Evolutionary conservation across 768 basidiomycete genomes (phyloP), one percentile per base, ranked within the genome.

Genomic region (Trametes meyenii): DNA sequence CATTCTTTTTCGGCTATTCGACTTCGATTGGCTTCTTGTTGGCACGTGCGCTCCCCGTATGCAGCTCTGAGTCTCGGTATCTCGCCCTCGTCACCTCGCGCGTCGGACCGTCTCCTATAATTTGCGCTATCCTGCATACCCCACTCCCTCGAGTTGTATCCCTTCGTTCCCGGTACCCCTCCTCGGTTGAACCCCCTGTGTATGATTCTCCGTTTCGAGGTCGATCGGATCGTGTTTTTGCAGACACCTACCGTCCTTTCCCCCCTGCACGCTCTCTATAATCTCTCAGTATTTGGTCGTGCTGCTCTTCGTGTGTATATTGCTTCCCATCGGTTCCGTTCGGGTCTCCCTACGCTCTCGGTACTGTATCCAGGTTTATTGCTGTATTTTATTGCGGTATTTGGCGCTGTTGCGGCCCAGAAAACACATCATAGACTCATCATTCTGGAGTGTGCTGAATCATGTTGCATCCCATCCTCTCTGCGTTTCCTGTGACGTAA

Each of bases 91-190:
- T 24, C 19, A 17, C n/a, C 26, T 24, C 21, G n/a, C 21, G 33
- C 43, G 38, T 43, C 12, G 64, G 63, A 64, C 58, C 36, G 49
- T 33, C 58, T 43, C 38, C 26, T 59, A 44, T 62, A 55, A 46
- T 62, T 36, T 40, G 26, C 16, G 36, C n/a, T 21, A 35, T 21
- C 39, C 49, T 33, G 49, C 57, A 58, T 58, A 58, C 57, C 60
- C 56, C 60, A 50, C 44, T 43, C 58, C 48, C 54, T 49, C 61
- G 58, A 62, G 46, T 59, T 66, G 65, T 66, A 66, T 66, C 58
- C 49, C 40, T 61, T 61, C 44, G 45, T 36, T 56, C n/a, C 50
- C 33, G 19, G 16, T 54, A 13, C 24, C 33, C 50, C 40, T 12
- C 54, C 52, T 13, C 54, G 16, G 16, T 19, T 11, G n/a, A 45